A percentile compares a stretch with the other conserved stretches of the same genome.
Evolutionary conservation across 2,329 filamentous ascomycete species (phyloP).

Genomic region (Apiospora arundinis): DNA sequence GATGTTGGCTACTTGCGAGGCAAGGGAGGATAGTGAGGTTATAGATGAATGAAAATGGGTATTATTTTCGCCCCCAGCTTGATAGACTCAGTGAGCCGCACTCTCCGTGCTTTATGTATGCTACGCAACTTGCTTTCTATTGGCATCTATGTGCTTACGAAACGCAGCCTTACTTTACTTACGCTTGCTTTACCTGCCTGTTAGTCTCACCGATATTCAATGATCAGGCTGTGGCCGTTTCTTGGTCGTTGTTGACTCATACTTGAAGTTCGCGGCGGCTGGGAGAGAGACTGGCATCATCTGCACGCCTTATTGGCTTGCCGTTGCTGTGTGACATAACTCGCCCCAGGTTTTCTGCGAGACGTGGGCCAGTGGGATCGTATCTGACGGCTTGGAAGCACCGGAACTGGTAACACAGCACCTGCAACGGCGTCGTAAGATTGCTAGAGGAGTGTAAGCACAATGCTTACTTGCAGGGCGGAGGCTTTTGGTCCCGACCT

Average conservation of each 20-base stretch:
- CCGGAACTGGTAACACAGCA: background rate
- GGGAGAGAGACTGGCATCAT: background rate
- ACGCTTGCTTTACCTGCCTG: background rate
- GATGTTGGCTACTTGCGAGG: background rate
- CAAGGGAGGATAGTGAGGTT: background rate
- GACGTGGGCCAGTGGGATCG: background rate
- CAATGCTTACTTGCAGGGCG: background rate
- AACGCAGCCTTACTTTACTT: background rate
- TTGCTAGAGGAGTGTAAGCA: background rate
- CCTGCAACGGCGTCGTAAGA: background rate
- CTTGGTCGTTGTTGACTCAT: background rate
- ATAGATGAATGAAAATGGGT: background rate
- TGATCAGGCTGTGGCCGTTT: background rate
- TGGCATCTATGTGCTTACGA: background rate
- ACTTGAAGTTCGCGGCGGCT: background rate
- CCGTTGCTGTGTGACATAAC: background rate
- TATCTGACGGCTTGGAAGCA: background rate
- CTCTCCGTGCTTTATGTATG: conserved; percentile 4
- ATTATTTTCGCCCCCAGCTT: background rate
- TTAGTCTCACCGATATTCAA: conserved; percentile 13
- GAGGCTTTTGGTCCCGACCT: background rate
- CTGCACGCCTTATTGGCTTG: background rate
- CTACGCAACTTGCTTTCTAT: background rate
- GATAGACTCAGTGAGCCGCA: background rate
- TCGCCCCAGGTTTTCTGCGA: background rate